Conservation (phyloP, 1,284 basidiomycete genomes). For the Ustilago loliicola region DNA sequence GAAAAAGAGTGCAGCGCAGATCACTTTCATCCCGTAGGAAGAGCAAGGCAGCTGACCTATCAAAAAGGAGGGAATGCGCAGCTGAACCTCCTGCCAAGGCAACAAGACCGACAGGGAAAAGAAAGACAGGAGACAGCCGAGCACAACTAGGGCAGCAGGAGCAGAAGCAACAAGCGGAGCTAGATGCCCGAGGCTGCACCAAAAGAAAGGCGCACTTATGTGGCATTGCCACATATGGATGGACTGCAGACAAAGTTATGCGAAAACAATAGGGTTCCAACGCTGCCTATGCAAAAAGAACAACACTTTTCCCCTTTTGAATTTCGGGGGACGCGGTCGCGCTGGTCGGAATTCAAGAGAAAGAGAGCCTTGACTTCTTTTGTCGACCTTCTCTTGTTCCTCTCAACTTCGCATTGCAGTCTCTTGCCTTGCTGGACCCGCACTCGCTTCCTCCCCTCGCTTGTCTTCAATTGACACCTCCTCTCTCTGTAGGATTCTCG, state of each 20-base stretch:
- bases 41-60: conserved; percentile 2
- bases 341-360: not conserved
- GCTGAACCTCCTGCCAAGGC: not conserved
- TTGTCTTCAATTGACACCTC: no score
- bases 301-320: not conserved
- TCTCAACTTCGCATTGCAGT: not conserved
- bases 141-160: not conserved
- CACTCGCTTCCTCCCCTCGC: not conserved
- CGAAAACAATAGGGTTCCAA: not conserved
- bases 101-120: not conserved
- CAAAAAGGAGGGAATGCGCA: conserved; percentile 4
- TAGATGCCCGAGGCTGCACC: conserved; percentile 5
- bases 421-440: not conserved
- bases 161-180: not conserved
- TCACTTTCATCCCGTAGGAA: conserved; percentile 3
- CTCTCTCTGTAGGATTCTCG: no score
- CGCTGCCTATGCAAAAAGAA: not conserved
- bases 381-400: conserved; percentile 3
- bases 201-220: not conserved
- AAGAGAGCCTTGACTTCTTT: not conserved
- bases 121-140: not conserved
- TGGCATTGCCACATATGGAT: conserved; percentile 2
- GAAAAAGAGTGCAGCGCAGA: conserved; percentile 8
- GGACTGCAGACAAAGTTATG: conserved; percentile 4
- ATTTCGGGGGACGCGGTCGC: conserved; percentile 1